Base-by-base conservation (phyloP, 169 alveolate species). In the Prorocentrum cordatum region DNA sequence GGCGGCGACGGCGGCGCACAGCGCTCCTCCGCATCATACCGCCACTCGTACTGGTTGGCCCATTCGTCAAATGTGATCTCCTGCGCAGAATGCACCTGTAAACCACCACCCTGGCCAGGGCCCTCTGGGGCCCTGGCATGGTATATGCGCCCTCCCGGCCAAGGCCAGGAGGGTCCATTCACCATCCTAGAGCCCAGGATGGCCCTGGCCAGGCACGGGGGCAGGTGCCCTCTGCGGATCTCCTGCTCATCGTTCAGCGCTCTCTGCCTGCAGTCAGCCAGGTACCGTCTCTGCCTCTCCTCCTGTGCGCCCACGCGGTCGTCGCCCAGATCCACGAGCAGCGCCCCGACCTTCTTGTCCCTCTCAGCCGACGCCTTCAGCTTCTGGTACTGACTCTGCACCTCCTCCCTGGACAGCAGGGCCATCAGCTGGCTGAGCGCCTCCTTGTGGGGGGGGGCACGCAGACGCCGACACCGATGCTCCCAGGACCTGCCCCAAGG, bases 211-310 rank as follows among this genome's bases (percentile, higher is more conserved):
- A n/a, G n/a, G n/a, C n/a, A n/a, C n/a, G n/a, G n/a, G n/a, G n/a
- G n/a, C n/a, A n/a, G n/a, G n/a, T n/a, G n/a, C n/a, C n/a, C n/a
- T n/a, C n/a, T n/a, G n/a, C n/a, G n/a, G 35, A 77, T 22, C 62
- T 77, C 75, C 14, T 73, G 61, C 31, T 77, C 75, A 38, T 73
- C 87, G 38, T 77, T 73, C 2, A 62, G 75, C 2, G 87, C 73
- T 4, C 87, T 66, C 33, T 77, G 87, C 75, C 59, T 64, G 24
- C 87, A 77, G 62, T 77, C 87, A 5, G 75, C 87, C 87, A 77
- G 32, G 26, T 16, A 77, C 20, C 87, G 73, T 38, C 12, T 38
- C 47, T 38, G 47, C 5, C 5, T 38, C n/a, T 42, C 18, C 54
- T 42, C 18, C n/a, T 1, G 10, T 42, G 2, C 54, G 10, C 10